Conservation (phyloP, 2,329 filamentous ascomycete species). For the Cephalotrichum gorgonifer region DNA sequence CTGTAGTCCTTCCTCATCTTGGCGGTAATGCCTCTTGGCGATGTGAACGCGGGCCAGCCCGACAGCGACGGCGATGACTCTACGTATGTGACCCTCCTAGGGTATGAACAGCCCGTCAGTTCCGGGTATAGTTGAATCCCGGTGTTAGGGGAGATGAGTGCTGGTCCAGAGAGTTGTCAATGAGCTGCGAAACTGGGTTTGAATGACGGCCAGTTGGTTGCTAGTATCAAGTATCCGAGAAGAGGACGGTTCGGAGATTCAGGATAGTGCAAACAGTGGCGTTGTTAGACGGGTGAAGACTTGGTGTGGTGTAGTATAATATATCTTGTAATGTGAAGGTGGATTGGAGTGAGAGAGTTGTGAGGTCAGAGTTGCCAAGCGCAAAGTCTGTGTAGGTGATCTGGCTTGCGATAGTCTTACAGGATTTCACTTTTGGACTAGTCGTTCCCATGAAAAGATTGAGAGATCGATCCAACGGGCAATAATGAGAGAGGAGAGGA, state of each 20-base stretch:
- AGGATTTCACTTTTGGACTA: background rate
- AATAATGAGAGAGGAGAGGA: background rate
- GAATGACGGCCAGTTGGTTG: too few relatives aligned
- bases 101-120: background rate
- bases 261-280: too few relatives aligned
- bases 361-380: too few relatives aligned
- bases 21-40: background rate
- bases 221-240: background rate
- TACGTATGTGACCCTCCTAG: background rate
- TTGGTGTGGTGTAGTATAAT: too few relatives aligned
- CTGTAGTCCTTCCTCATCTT: conserved; percentile 3
- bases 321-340: too few relatives aligned
- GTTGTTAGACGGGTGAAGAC: too few relatives aligned
- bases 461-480: background rate
- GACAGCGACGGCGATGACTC: background rate
- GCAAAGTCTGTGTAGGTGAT: too few relatives aligned
- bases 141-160: background rate
- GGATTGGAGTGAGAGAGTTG: too few relatives aligned
- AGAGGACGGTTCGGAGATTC: background rate
- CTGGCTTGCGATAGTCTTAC: too few relatives aligned
- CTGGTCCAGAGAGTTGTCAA: background rate
- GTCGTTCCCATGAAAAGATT: background rate
- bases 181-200: background rate
- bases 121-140: background rate
- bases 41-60: background rate